Evolutionary conservation across 805 yeast species (phyloP), one percentile per base, ranked within the genome.

Genomic region (Myxozyma monticola): DNA sequence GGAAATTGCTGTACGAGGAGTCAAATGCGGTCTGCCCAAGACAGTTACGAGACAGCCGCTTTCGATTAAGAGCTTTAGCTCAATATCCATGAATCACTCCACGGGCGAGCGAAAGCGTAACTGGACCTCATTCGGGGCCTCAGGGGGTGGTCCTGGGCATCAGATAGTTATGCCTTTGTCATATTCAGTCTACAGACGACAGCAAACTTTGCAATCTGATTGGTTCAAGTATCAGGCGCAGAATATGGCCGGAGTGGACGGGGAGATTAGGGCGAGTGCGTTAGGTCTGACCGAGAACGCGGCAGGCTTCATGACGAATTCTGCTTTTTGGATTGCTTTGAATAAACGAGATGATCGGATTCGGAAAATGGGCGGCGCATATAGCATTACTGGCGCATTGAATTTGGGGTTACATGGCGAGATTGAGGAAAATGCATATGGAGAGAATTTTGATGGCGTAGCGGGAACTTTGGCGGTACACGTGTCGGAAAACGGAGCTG

Each of bases 291-390:
- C 29, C 17, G 42, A 33, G 42, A 43, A 39, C n/a, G 48, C 25
- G 4, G 28, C 30, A 6, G 21, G 17, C 29, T 54, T 36, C 22
- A 54, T 54, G 58, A 15, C 18, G 6, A 9, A 42, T 8, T 18
- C 35, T 0, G 49, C 46, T 2, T 54, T 54, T 22, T 54, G 54
- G 54, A 28, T 26, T 10, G 30, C 58, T 9, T 21, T 54, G 18
- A 42, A 51, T 10, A 8, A 9, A 10, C 36, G 33, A 9, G 49
- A 51, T 22, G 53, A 42, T 12, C 5, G 10, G 24, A n/a, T 36
- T 4, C 31, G 58, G 25, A 25, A 29, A 22, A 33, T 51, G 1
- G 58, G 58, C 26, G 58, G 58, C n/a, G 20, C 18, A 4, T 54
- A 54, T 28, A 20, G 48, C n/a, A n/a, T 25, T 1, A 28, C 34